These are phyloP conservation scores for Ophiostoma pallidulum DNA, from an alignment of 2,329 filamentous ascomycete species.

Conservation along the genomic window DNA sequence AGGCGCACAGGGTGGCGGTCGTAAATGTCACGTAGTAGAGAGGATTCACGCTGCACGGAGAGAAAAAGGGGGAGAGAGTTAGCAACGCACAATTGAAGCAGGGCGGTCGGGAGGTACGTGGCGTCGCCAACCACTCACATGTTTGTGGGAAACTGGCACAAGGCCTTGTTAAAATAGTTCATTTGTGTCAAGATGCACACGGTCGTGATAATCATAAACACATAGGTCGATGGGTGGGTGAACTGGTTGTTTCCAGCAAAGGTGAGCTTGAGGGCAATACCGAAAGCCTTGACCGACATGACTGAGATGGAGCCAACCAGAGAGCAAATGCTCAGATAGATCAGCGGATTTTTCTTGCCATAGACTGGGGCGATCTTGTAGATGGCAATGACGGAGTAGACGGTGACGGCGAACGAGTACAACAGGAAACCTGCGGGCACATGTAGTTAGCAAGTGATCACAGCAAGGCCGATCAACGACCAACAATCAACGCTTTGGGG, in stretches of 20 bases:
- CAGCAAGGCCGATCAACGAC: too few species aligned
- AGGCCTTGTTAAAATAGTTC: conserved; percentile 99
- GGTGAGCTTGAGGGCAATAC: conserved; percentile 93
- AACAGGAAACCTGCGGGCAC: conserved; percentile 67
- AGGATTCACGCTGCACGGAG: conserved; percentile 83
- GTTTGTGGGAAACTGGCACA: conserved; percentile 93
- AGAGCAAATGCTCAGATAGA: conserved; percentile 96
- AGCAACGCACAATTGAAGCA: conserved; percentile 17
- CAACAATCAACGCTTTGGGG: neutral
- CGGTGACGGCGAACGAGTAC: conserved; percentile 69
- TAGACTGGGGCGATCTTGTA: conserved; percentile 84
- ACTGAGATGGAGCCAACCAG: conserved; percentile 95
- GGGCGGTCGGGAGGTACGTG: too few species aligned
- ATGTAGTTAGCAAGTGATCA: conserved; percentile 16
- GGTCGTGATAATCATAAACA: conserved; percentile 85
- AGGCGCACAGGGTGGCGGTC: conserved; percentile 84
- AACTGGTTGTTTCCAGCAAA: conserved; percentile 93
- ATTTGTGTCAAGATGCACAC: conserved; percentile 98
- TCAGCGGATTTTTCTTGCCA: conserved; percentile 89
- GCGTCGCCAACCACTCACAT: too few species aligned
- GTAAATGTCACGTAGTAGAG: conserved; percentile 98
- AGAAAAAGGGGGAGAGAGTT: too few species aligned
- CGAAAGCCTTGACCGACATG: conserved; percentile 98
- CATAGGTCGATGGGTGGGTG: conserved; percentile 87
- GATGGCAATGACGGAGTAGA: conserved; percentile 90